Percentiles rank a stretch among this genome's conserved stretches.
phyloP scores from a whole-genome alignment of 2,329 filamentous ascomycete genomes.

The Xylariaceae sp. region DNA sequence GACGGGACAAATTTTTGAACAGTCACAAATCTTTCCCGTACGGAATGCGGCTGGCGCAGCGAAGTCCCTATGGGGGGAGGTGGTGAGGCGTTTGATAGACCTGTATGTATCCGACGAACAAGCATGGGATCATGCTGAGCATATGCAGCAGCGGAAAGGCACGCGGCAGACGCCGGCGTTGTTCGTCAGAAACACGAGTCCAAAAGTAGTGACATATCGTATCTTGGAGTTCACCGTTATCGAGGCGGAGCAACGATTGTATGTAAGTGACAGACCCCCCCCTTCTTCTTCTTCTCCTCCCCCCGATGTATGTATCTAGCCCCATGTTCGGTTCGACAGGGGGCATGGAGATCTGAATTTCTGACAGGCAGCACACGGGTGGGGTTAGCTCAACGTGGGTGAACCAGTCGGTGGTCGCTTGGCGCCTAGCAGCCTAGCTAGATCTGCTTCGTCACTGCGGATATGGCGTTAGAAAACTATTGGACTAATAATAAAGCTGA shows the following conservation, averaged over 20 bases:
- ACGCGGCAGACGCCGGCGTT: conserved; percentile 22
- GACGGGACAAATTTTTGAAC: conserved; percentile 18
- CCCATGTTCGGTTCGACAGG: no score
- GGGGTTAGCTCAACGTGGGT: conserved; percentile 25
- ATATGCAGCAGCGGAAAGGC: conserved; percentile 16
- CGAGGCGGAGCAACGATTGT: conserved; percentile 23
- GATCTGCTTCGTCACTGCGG: conserved; percentile 21
- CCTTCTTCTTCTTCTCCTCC: no score
- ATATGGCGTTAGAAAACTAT: conserved; percentile 29
- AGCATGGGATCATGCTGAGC: conserved; percentile 23
- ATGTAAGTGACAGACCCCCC: conserved; percentile 23
- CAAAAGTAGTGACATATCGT: conserved; percentile 20
- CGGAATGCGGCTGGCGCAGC: conserved; percentile 23
- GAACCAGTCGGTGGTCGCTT: conserved; percentile 20
- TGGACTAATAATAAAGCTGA: conserved; percentile 18
- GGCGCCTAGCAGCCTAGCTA: conserved; percentile 13
- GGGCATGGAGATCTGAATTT: conserved; percentile 21
- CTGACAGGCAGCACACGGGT: conserved; percentile 24
- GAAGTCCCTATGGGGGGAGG: conserved; percentile 20
- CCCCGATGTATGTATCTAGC: not conserved
- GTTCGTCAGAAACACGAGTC: conserved; percentile 21
- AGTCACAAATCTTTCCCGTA: conserved; percentile 22
- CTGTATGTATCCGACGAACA: conserved; percentile 25
- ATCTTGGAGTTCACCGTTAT: conserved; percentile 19
- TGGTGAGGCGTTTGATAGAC: conserved; percentile 14